These are phyloP conservation scores for Trametes elegans DNA, from an alignment of 768 basidiomycete genomes.

Conservation along the genomic window DNA sequence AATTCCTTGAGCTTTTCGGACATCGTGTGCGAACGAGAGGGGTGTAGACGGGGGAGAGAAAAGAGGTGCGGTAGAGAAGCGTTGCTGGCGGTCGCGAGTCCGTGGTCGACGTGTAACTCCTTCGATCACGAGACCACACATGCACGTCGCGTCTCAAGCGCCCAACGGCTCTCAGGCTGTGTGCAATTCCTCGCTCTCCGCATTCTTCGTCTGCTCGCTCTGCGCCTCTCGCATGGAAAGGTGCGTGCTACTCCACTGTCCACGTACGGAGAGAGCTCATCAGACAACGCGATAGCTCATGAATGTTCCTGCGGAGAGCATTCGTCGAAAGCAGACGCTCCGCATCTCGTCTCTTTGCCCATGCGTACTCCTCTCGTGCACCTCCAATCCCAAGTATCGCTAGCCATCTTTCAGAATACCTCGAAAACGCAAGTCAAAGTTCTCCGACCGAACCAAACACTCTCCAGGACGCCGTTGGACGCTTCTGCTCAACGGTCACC, in stretches of 20 bases:
- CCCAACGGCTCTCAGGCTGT: not conserved
- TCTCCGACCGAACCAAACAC: too few species aligned
- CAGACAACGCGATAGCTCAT: slow-evolving; percentile 39
- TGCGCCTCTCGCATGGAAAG: slow-evolving; percentile 3
- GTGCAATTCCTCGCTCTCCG: not conserved
- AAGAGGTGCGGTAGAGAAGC: slow-evolving; percentile 1
- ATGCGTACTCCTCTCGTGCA: slow-evolving; percentile 50
- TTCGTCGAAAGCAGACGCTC: slow-evolving; percentile 21
- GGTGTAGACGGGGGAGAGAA: slow-evolving; percentile 8
- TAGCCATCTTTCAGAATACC: not conserved
- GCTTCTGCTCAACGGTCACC: not conserved
- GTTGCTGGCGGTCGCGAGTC: not conserved
- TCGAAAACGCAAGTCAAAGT: not conserved
- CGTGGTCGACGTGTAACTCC: slow-evolving; percentile 16
- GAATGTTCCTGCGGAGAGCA: slow-evolving; percentile 58
- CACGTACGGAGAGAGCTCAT: not conserved
- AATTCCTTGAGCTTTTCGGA: slow-evolving; percentile 91
- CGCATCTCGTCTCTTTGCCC: slow-evolving; percentile 42
- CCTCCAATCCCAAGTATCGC: slow-evolving; percentile 22
- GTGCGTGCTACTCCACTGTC: not conserved
- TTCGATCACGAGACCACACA: slow-evolving; percentile 13
- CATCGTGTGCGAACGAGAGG: slow-evolving; percentile 46
- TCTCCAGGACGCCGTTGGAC: not conserved
- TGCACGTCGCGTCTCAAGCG: not conserved
- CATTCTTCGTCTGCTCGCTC: not conserved